A percentile compares a stretch with the other conserved stretches of the same genome.
phyloP scores from a whole-genome alignment of 2,329 filamentous ascomycete genomes.

The Botrytis tulipae region DNA sequence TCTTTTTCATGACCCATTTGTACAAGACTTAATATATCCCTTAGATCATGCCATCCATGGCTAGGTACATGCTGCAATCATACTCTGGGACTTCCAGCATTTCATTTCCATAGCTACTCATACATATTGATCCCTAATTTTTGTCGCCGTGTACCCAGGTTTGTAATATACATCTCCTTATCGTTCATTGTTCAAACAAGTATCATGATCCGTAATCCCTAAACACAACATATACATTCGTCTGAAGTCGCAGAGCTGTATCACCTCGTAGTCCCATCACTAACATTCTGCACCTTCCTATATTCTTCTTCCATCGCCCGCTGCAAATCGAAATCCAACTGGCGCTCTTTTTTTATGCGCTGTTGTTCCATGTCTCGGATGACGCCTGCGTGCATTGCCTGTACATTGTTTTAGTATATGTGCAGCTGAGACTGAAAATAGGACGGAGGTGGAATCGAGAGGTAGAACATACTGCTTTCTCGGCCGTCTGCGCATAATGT shows the following conservation, averaged over 20 bases:
- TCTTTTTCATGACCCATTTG: background rate
- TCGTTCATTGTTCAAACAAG: background rate
- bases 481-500: constrained; percentile 81
- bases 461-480: constrained; percentile 66
- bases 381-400: constrained; percentile 96
- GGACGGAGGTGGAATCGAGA: background rate
- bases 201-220: background rate
- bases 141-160: background rate
- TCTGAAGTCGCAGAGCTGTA: background rate
- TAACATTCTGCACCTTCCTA: constrained; percentile 80
- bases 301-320: constrained; percentile 83
- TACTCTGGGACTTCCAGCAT: background rate
- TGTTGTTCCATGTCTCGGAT: constrained; percentile 94
- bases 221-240: background rate
- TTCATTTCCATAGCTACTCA: background rate
- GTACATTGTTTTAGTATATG: background rate
- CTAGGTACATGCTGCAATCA: background rate
- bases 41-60: background rate
- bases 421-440: background rate
- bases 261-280: constrained; percentile 41
- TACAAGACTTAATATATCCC: background rate
- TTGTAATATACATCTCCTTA: background rate
- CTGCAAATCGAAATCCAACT: constrained; percentile 94
- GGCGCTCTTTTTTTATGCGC: constrained; percentile 82
- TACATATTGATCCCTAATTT: background rate